Conservation (phyloP, 2,329 filamentous ascomycete genomes). For the Alternaria sp. region DNA sequence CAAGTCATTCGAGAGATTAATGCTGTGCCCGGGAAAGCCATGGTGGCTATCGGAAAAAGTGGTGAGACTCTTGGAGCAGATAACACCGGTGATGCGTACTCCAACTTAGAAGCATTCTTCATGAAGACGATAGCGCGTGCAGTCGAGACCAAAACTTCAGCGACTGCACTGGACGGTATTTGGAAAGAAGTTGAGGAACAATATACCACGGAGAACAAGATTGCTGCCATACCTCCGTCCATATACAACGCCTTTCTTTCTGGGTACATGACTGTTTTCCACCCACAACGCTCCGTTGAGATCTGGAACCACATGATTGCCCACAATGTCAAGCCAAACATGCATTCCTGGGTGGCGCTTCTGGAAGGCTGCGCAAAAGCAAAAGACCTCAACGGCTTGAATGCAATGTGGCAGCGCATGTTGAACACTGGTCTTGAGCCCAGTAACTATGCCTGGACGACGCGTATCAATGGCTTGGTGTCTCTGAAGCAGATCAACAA, state of each 20-base stretch:
- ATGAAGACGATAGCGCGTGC: conserved; percentile 38
- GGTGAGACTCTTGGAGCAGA: conserved; percentile 3
- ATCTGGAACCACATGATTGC: conserved; percentile 66
- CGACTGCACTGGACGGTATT: conserved; percentile 24
- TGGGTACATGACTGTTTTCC: conserved; percentile 56
- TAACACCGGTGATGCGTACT: conserved; percentile 11
- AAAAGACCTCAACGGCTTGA: conserved; percentile 66
- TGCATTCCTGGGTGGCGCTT: conserved; percentile 76
- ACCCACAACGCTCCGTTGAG: conserved; percentile 57
- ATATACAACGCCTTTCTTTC: conserved; percentile 59
- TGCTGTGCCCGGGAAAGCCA: conserved; percentile 33
- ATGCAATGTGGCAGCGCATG: conserved; percentile 73
- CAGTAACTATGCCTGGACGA: conserved; percentile 74
- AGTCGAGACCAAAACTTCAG: conserved; percentile 25
- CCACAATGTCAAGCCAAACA: conserved; percentile 64
- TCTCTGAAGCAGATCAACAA: conserved; percentile 61
- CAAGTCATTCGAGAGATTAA: conserved; percentile 31
- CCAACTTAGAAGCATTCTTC: conserved; percentile 36
- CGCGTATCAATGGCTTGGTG: conserved; percentile 72
- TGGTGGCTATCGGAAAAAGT: conserved; percentile 22
- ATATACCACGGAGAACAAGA: conserved; percentile 25
- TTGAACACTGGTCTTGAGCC: conserved; percentile 64
- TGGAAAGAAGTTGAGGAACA: conserved; percentile 34
- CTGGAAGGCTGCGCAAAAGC: conserved; percentile 73
- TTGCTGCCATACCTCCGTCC: conserved; percentile 30